Evolutionary conservation across 2,329 filamentous ascomycete genomes (phyloP), one percentile per base, ranked within the genome.

Genomic region (Aspergillus oerlinghausenensis): DNA sequence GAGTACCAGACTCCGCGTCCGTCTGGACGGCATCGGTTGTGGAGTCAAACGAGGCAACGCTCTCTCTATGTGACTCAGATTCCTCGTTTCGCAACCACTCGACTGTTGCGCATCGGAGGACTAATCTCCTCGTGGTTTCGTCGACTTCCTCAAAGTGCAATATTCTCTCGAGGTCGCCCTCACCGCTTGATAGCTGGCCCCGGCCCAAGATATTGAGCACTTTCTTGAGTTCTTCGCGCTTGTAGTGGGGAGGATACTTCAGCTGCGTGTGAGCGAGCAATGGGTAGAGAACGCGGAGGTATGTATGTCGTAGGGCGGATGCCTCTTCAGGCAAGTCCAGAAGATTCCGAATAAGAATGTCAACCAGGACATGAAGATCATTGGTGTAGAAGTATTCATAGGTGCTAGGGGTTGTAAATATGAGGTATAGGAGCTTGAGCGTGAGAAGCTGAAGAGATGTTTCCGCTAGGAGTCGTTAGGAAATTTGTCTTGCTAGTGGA

Each of bases 361-460:
- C 94, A 49, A 97, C 82, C 17, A 99, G 83, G 4, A 99, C 94
- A 57, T 91, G 89, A 29, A 99, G 81, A 69, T 99, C 94, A 70
- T 99, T 99, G 28, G 92, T 97, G 74, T 97, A 99, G 70, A 99
- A 99, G 75, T 97, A 99, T 75, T 99, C 94, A 72, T 94, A 91
- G 0, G 94, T 99, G 17, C 88, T 84, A 55, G 86, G 86, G 9
- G 91, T 97, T 4, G 92, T 96, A 75, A 99, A 99, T 9, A 99
- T 82, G 38, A 99, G 84, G 74, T 97, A 99, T 28, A 99, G 80
- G 4, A 97, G 84, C 75, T 99, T 99, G 45, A 99, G 81, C 58
- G 97, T 97, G n/a, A 99, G 83, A 26, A 99, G 82, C 74, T 99
- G 95, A 40, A 96, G 83, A 1, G 92, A 93, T 0, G 94, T 96